Evolutionary conservation across 1,284 basidiomycete species (phyloP).

Genomic region (Ceraceosorus guamensis): DNA sequence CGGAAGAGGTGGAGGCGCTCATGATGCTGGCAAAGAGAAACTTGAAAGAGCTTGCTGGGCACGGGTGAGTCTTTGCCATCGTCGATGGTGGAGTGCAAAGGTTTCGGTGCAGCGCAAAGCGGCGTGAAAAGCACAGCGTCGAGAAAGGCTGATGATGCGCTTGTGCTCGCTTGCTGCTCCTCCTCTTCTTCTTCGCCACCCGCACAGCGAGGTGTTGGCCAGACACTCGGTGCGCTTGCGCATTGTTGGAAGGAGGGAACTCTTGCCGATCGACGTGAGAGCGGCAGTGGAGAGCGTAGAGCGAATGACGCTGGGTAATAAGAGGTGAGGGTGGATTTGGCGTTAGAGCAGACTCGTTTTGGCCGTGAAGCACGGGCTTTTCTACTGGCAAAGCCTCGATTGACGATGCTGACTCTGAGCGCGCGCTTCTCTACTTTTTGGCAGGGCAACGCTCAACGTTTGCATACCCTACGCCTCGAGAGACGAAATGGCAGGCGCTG

Average conservation of each 20-base stretch:
- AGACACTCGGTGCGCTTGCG: slow-evolving; percentile 74
- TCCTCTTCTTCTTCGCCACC: no score
- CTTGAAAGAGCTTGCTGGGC: slow-evolving; percentile 69
- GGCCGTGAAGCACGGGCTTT: not conserved
- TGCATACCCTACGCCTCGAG: slow-evolving; percentile 89
- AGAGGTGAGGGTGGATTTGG: slow-evolving; percentile 54
- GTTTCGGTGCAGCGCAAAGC: no score
- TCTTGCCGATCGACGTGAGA: slow-evolving; percentile 72
- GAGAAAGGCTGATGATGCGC: no score
- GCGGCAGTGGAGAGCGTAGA: slow-evolving; percentile 69
- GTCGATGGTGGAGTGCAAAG: no score
- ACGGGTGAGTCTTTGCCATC: no score
- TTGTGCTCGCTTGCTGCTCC: no score
- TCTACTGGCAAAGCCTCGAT: not conserved
- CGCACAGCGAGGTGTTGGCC: slow-evolving; percentile 54
- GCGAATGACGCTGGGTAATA: slow-evolving; percentile 67
- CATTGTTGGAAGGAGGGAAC: slow-evolving; percentile 66
- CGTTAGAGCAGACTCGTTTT: not conserved
- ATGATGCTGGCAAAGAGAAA: slow-evolving; percentile 79
- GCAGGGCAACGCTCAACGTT: slow-evolving; percentile 85
- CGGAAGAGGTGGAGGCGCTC: slow-evolving; percentile 76
- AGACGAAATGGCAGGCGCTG: slow-evolving; percentile 78
- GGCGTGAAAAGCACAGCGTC: no score
- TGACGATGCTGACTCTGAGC: not conserved
- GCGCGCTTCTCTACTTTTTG: not conserved